A percentile compares a stretch with the other conserved stretches of the same genome.
Evolutionary conservation across 768 basidiomycete species (phyloP).

Genomic region (Kwoniella sp.): DNA sequence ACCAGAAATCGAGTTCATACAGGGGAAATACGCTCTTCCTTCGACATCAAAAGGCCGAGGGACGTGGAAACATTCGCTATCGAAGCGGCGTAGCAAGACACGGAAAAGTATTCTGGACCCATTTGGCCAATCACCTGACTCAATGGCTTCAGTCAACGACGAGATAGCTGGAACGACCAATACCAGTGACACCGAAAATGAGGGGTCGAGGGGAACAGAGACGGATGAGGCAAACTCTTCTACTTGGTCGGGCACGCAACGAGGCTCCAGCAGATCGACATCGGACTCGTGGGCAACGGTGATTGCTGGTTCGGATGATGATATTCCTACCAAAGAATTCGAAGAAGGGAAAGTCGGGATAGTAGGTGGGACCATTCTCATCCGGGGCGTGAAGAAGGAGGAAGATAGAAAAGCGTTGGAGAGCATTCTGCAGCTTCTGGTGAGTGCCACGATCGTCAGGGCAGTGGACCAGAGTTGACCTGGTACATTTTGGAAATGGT

Average conservation of each 20-base stretch:
- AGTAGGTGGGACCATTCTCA: constrained; percentile 44
- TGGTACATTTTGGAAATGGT: not conserved
- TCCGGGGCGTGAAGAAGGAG: constrained; percentile 26
- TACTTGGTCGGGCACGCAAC: constrained; percentile 31
- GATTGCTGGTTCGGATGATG: constrained; percentile 28
- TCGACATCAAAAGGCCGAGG: not conserved
- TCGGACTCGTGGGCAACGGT: constrained; percentile 2
- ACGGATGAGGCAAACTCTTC: constrained; percentile 11
- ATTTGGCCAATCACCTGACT: not conserved
- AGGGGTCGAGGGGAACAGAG: not conserved
- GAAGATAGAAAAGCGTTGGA: constrained; percentile 35
- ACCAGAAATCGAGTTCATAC: constrained; percentile 30
- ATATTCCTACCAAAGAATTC: constrained; percentile 25
- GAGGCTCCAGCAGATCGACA: not conserved
- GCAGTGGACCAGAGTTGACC: no score
- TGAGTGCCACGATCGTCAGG: no score
- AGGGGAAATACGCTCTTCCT: constrained; percentile 27
- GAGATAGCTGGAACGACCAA: not conserved
- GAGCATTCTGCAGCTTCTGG: constrained; percentile 30
- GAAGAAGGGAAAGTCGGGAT: constrained; percentile 20
- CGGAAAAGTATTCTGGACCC: constrained; percentile 6
- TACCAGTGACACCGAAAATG: constrained; percentile 1
- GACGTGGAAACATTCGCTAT: not conserved
- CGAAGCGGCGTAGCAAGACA: not conserved
- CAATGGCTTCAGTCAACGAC: not conserved